Percentiles rank a stretch among this genome's conserved stretches.
Evolutionary conservation across 1,284 basidiomycete species (phyloP).

Genomic region (Sanghuangporus sanghuang): DNA sequence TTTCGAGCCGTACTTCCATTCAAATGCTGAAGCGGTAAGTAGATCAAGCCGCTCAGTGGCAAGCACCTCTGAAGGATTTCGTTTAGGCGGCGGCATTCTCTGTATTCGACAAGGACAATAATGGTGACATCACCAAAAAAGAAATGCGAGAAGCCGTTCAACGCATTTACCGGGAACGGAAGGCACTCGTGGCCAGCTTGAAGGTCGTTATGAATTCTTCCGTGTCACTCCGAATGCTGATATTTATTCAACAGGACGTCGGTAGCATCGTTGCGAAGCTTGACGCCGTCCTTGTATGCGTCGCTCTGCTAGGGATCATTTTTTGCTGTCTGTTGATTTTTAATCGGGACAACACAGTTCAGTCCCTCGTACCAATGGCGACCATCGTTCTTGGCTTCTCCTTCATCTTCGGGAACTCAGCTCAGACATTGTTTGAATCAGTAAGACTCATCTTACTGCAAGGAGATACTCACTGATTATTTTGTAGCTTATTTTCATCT

Average conservation of each 20-base stretch:
- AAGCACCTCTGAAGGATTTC: background rate
- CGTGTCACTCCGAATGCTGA: background rate
- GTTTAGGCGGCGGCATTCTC: constrained; percentile 63
- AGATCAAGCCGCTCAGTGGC: background rate
- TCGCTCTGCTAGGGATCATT: constrained; percentile 56
- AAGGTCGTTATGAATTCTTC: constrained; percentile 39
- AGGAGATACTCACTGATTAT: constrained; percentile 4
- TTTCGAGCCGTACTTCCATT: constrained; percentile 74
- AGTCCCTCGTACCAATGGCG: constrained; percentile 78
- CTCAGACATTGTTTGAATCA: constrained; percentile 77
- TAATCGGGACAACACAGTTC: constrained; percentile 61
- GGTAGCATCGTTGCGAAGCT: constrained; percentile 70
- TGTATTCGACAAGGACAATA: constrained; percentile 79
- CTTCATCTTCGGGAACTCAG: constrained; percentile 80
- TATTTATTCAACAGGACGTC: constrained; percentile 44
- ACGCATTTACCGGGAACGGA: constrained; percentile 76
- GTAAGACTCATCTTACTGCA: constrained; percentile 21
- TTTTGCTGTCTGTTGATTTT: constrained; percentile 81
- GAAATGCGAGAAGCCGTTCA: constrained; percentile 87
- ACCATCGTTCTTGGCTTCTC: constrained; percentile 78
- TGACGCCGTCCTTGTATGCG: constrained; percentile 63
- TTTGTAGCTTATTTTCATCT: constrained; percentile 71
- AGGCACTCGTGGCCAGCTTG: constrained; percentile 63
- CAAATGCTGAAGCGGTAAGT: constrained; percentile 64
- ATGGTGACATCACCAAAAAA: constrained; percentile 74